Evolutionary conservation across 805 yeast species (phyloP).

Genomic region (Kuraishia piskuri): DNA sequence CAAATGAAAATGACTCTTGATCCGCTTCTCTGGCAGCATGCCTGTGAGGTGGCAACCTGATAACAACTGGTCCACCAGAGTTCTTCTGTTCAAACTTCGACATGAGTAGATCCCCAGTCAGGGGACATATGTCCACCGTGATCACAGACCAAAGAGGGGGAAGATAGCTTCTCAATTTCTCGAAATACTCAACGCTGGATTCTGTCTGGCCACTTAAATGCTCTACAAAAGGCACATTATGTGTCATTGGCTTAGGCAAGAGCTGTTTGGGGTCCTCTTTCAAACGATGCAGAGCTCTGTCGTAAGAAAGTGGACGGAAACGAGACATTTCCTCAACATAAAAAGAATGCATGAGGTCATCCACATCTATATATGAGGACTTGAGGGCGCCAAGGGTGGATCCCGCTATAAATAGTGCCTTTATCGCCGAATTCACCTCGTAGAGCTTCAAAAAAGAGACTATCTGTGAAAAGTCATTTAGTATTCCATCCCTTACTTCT

Average conservation of each 20-base stretch:
- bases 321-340: slow-evolving; percentile 18
- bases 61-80: slow-evolving; percentile 29
- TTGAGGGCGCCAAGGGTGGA: neutral
- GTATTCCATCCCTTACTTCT: neutral
- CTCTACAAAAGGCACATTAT: neutral
- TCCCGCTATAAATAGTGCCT: neutral
- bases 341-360: slow-evolving; percentile 10
- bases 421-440: neutral
- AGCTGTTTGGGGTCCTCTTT: slow-evolving; percentile 9
- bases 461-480: neutral
- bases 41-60: slow-evolving; percentile 55
- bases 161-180: slow-evolving; percentile 9
- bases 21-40: slow-evolving; percentile 35
- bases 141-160: slow-evolving; percentile 52
- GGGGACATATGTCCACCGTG: slow-evolving; percentile 49
- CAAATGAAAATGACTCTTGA: slow-evolving; percentile 31
- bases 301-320: slow-evolving; percentile 16
- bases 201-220: slow-evolving; percentile 7
- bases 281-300: slow-evolving; percentile 14
- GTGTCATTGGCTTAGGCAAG: slow-evolving; percentile 8
- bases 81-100: slow-evolving; percentile 29
- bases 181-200: neutral
- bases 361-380: slow-evolving; percentile 8
- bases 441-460: neutral
- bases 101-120: slow-evolving; percentile 50